Base-by-base conservation (phyloP, 768 basidiomycete species). In the Boletus eberwhitei region DNA sequence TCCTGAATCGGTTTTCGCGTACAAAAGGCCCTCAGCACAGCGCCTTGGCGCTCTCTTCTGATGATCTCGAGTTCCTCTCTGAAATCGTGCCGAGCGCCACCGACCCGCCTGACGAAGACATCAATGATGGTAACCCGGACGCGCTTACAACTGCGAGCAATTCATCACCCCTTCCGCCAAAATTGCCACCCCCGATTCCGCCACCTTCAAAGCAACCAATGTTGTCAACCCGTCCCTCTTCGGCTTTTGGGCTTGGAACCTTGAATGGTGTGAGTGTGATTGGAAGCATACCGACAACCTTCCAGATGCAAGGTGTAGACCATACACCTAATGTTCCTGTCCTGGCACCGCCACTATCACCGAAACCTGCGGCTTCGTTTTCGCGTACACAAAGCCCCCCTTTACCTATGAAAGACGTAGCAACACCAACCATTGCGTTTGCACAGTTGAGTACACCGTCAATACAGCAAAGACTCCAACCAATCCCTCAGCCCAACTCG, bases 31-130 rank as follows among this genome's bases (percentile, higher is more conserved):
- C 74, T 45, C 71, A 73, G 32, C 75, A 75, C 44, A 78, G 77
- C 48, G 84, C 87, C 31, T 68, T 94, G 34, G 80, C 90, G 13
- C 77, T 95, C 17, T 90, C 90, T 16, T 75, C 81, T 2, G 85
- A 90, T 54, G 93, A 96, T 66, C 76, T 96, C 29, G 87, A 91
- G 59, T 94, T 88, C 65, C 76, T 96, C 19, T 82, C 82, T 34
- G 88, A 85, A 66, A 76, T 74, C 52, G 86, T 81, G 11, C 86
- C 87, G 4, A 80, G 78, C 58, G 77, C 76, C 12, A 66, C 60
- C 46, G 81, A 83, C 52, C 76, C 72, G 16, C 57, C 58, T 16
- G 69, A 71, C 5, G 71, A 72, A 19, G 65, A 70, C 17, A 69
- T 72, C 31, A 67, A 74, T 13, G 69, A 64, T 22, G 54, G 58